Conservation (phyloP, 2,329 filamentous ascomycete species). For the Colletotrichum theobromicola region DNA sequence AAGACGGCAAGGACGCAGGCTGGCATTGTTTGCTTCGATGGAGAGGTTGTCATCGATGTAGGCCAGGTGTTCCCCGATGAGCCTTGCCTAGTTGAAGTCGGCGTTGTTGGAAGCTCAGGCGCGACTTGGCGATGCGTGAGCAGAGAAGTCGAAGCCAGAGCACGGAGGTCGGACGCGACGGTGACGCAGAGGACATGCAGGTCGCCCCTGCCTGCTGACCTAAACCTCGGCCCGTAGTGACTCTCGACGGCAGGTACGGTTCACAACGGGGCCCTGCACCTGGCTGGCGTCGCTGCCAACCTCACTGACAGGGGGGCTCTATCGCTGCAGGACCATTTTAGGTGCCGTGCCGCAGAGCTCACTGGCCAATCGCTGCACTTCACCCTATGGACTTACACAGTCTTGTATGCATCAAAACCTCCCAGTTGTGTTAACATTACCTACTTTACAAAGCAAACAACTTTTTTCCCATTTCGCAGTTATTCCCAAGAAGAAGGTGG, state of each 20-base stretch:
- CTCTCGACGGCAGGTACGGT: background rate
- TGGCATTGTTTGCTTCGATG: slow-evolving; percentile 24
- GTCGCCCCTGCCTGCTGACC: slow-evolving; percentile 7
- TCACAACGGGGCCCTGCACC: background rate
- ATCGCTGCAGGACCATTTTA: too few relatives aligned
- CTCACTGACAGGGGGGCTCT: background rate
- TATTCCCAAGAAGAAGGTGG: background rate
- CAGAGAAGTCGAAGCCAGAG: background rate
- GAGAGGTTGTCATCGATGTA: background rate
- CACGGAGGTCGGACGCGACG: background rate
- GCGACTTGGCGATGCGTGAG: background rate
- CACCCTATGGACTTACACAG: background rate
- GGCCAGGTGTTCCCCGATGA: background rate
- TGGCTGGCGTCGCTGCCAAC: background rate
- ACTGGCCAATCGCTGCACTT: slow-evolving; percentile 3
- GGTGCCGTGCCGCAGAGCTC: too few relatives aligned
- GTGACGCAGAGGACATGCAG: slow-evolving; percentile 12
- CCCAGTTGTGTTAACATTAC: background rate
- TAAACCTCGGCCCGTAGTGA: background rate
- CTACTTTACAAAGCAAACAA: background rate
- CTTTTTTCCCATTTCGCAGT: background rate
- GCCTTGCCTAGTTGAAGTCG: background rate
- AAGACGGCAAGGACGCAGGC: slow-evolving; percentile 22
- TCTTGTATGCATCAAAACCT: background rate
- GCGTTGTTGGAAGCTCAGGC: background rate